phyloP scores from a whole-genome alignment of 2,329 filamentous ascomycete species.

The Teratosphaeria zuluensis region DNA sequence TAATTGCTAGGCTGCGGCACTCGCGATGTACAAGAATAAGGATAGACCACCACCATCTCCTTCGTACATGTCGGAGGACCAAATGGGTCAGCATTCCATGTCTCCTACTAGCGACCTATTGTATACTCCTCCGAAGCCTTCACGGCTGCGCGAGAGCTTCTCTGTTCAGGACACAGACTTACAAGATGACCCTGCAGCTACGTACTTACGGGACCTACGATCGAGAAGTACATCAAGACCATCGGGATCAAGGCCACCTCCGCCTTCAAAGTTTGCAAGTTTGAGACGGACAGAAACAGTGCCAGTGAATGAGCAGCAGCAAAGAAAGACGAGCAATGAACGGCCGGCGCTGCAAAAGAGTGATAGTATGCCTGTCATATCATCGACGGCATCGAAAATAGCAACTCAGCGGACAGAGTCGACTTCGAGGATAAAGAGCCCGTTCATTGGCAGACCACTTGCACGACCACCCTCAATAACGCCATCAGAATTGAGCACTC shows the following conservation, averaged over 20 bases:
- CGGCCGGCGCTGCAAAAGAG: conserved; percentile 24
- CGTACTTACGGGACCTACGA: conserved; percentile 62
- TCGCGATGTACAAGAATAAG: conserved; percentile 7
- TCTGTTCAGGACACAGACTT: conserved; percentile 13
- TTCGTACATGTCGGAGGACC: conserved; percentile 21
- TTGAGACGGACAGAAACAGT: conserved; percentile 20
- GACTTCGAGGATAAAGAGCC: conserved; percentile 9
- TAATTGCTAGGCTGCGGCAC: background rate
- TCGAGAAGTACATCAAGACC: conserved; percentile 58
- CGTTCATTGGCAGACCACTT: conserved; percentile 24
- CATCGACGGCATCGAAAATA: conserved; percentile 9
- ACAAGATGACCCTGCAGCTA: conserved; percentile 40
- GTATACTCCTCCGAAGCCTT: conserved; percentile 14
- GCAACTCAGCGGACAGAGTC: conserved; percentile 16
- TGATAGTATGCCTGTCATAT: conserved; percentile 21
- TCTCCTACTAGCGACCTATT: conserved; percentile 8
- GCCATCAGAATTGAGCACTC: background rate
- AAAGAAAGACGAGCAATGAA: conserved; percentile 9
- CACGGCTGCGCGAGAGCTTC: conserved; percentile 13
- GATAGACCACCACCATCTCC: conserved; percentile 15
- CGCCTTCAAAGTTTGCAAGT: conserved; percentile 35
- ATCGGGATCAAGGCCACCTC: conserved; percentile 59
- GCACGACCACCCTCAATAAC: conserved; percentile 14
- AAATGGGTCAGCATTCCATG: conserved; percentile 21
- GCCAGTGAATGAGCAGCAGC: conserved; percentile 3